Conservation (phyloP, 495 filamentous ascomycete species). For the Astrothelium subdiscretum region DNA sequence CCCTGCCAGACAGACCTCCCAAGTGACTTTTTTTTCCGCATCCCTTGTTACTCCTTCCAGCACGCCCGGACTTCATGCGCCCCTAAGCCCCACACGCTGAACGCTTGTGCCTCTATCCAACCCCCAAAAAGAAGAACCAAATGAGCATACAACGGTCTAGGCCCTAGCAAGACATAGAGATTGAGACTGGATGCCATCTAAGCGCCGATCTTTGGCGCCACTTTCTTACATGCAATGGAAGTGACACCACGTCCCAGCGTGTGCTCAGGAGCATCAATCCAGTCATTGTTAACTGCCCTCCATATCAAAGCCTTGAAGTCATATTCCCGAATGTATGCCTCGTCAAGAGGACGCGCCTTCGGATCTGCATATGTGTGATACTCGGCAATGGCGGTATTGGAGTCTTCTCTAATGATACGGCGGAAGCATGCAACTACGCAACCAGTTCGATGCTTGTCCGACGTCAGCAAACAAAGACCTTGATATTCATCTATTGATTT, state of each 20-base stretch:
- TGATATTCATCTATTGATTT: no score
- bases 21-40: neutral
- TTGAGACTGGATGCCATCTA: neutral
- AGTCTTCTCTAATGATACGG: constrained; percentile 48
- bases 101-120: neutral
- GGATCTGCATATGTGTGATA: constrained; percentile 55
- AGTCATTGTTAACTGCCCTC: neutral
- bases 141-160: neutral
- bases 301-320: constrained; percentile 18
- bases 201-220: neutral
- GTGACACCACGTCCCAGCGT: neutral
- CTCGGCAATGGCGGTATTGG: constrained; percentile 47
- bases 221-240: neutral
- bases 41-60: neutral
- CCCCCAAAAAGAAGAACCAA: neutral
- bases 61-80: neutral
- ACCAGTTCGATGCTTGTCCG: constrained; percentile 81
- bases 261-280: neutral
- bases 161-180: neutral
- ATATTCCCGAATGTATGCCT: constrained; percentile 40
- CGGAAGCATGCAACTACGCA: constrained; percentile 66
- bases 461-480: no score
- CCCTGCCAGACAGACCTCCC: neutral
- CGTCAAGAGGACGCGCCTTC: constrained; percentile 47
- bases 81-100: neutral